A percentile compares a stretch with the other conserved stretches of the same genome.
Evolutionary conservation across 345 rosid genomes (phyloP).

Genomic region (Ricinus communis): DNA sequence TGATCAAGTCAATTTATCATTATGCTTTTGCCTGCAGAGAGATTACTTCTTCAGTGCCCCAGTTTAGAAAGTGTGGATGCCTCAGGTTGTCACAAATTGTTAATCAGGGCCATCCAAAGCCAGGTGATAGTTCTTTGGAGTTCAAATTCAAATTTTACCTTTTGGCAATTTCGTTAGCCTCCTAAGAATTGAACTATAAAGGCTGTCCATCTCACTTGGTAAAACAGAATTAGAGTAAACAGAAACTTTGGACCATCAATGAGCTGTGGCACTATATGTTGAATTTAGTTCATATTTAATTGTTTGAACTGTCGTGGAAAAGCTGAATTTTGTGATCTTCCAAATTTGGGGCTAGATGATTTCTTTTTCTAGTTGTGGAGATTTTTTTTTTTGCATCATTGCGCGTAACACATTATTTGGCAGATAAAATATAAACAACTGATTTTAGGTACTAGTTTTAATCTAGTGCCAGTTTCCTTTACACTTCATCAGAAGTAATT

Average conservation of each 20-base stretch:
- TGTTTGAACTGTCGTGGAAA: neutral
- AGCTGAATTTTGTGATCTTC: neutral
- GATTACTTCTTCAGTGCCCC: conserved; percentile 87
- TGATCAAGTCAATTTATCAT: neutral
- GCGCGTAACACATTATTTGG: neutral
- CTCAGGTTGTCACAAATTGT: conserved; percentile 65
- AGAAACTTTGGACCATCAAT: no score
- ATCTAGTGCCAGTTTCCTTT: neutral
- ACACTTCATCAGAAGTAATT: neutral
- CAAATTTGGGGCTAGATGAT: no score
- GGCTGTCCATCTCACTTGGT: no score
- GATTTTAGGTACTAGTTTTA: neutral
- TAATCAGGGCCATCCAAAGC: conserved; percentile 57
- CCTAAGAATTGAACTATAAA: no score
- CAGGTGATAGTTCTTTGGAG: conserved; percentile 56
- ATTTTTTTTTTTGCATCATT: no score
- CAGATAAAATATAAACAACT: neutral
- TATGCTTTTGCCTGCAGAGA: conserved; percentile 39
- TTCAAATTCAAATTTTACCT: neutral
- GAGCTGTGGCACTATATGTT: neutral
- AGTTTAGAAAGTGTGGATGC: conserved; percentile 75
- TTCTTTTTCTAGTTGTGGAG: neutral
- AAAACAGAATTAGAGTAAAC: no score
- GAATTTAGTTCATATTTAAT: neutral
- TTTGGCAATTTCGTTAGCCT: no score